Conservation (phyloP, 768 basidiomycete species). For the Russula abietina region DNA sequence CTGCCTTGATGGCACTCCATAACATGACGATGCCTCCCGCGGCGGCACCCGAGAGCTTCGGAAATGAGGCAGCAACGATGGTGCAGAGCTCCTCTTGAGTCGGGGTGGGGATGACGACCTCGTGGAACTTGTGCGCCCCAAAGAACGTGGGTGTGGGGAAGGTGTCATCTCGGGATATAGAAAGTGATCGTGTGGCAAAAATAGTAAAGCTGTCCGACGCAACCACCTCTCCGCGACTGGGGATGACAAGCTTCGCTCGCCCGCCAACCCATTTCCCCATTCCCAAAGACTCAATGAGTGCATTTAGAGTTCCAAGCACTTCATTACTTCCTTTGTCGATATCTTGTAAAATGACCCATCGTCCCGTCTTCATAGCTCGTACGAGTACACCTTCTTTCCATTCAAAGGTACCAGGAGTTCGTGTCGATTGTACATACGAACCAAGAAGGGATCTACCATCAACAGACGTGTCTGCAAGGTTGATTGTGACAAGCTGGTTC, state of each 20-base stretch:
- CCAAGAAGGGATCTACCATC: slow-evolving; percentile 92
- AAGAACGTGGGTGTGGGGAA: slow-evolving; percentile 67
- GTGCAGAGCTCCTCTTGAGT: slow-evolving; percentile 56
- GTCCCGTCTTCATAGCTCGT: slow-evolving; percentile 81
- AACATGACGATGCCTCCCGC: slow-evolving; percentile 51
- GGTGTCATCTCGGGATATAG: slow-evolving; percentile 40
- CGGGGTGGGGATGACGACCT: slow-evolving; percentile 59
- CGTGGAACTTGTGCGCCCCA: slow-evolving; percentile 78
- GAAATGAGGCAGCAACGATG: slow-evolving; percentile 67
- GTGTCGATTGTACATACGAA: slow-evolving; percentile 84
- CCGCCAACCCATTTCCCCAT: slow-evolving; percentile 71
- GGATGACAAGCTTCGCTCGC: slow-evolving; percentile 61
- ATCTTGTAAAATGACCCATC: slow-evolving; percentile 91
- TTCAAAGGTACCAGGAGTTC: slow-evolving; percentile 81
- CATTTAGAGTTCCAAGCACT: slow-evolving; percentile 80
- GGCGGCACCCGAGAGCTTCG: slow-evolving; percentile 46
- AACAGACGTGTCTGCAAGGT: slow-evolving; percentile 91
- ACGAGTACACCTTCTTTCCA: slow-evolving; percentile 95
- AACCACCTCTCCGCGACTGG: slow-evolving; percentile 64
- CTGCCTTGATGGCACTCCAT: slow-evolving; percentile 57
- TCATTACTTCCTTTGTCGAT: slow-evolving; percentile 88
- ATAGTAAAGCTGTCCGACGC: slow-evolving; percentile 78
- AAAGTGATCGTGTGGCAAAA: slow-evolving; percentile 79
- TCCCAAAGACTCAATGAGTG: slow-evolving; percentile 69
- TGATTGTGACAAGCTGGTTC: slow-evolving; percentile 76